Conservation (phyloP, 2,329 filamentous ascomycete species). For the Colletotrichum limetticola region DNA sequence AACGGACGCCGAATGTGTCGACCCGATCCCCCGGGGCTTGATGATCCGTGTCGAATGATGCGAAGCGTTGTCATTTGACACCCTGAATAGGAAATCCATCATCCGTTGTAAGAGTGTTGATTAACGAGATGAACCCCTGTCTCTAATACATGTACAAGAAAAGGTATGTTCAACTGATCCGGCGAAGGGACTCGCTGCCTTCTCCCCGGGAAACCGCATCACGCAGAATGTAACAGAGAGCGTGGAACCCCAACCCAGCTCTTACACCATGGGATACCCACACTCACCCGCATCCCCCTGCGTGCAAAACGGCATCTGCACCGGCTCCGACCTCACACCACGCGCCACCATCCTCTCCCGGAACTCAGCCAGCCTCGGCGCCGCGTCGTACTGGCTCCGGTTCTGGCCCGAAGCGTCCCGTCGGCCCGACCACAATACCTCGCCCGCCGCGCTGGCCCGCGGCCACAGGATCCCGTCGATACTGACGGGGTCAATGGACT, state of each 20-base stretch:
- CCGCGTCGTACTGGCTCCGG: constrained; percentile 76
- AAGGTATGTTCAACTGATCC: neutral
- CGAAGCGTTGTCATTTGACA: neutral
- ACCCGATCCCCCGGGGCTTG: neutral
- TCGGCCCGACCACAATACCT: constrained; percentile 83
- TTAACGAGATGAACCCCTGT: neutral
- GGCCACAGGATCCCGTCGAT: constrained; percentile 85
- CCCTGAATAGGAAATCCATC: neutral
- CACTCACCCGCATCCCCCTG: constrained; percentile 58
- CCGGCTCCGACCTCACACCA: constrained; percentile 71
- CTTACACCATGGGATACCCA: constrained; percentile 20
- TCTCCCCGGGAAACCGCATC: neutral
- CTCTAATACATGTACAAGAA: neutral
- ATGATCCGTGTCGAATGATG: neutral
- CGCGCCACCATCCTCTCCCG: constrained; percentile 78
- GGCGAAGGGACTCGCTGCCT: neutral
- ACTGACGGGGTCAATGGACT: constrained; percentile 80
- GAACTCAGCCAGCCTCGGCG: constrained; percentile 77
- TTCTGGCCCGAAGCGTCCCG: constrained; percentile 74
- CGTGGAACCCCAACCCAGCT: no score
- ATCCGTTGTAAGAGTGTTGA: neutral
- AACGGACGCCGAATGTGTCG: neutral
- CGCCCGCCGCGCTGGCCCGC: constrained; percentile 76
- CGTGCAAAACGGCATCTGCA: constrained; percentile 80
- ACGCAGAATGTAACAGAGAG: no score